Evolutionary conservation across 495 filamentous ascomycete species (phyloP).

Genomic region (Endocarpon pusillum): DNA sequence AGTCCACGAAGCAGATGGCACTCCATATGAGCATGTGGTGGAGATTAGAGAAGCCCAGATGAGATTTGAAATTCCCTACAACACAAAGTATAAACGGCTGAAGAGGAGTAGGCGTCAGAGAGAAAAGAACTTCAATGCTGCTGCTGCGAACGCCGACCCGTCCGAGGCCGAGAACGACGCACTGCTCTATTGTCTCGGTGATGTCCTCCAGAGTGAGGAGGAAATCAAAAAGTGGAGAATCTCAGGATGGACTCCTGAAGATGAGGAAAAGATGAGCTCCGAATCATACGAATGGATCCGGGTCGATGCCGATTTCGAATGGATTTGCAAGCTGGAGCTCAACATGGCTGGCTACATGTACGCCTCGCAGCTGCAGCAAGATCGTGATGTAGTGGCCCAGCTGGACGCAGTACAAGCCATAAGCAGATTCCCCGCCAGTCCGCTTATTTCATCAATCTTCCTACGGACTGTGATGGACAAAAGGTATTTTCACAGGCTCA

Average conservation of each 20-base stretch:
- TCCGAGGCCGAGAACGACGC: constrained; percentile 66
- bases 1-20: constrained; percentile 96
- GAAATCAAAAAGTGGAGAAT: constrained; percentile 74
- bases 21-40: constrained; percentile 95
- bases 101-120: constrained; percentile 82
- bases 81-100: constrained; percentile 96
- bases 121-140: constrained; percentile 40
- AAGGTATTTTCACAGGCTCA: constrained; percentile 86
- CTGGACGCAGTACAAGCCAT: constrained; percentile 60
- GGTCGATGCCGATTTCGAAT: constrained; percentile 96
- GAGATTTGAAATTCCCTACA: constrained; percentile 88
- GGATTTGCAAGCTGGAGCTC: constrained; percentile 68
- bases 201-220: constrained; percentile 67
- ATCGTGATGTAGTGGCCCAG: constrained; percentile 90
- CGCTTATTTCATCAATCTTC: constrained; percentile 69
- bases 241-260: constrained; percentile 70
- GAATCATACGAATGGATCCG: constrained; percentile 98
- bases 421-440: constrained; percentile 39
- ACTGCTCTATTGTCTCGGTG: constrained; percentile 80
- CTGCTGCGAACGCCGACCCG: constrained; percentile 42
- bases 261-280: constrained; percentile 77
- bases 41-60: constrained; percentile 74
- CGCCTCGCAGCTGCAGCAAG: constrained; percentile 89
- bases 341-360: constrained; percentile 92
- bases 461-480: constrained; percentile 76